phyloP scores from a whole-genome alignment of 176 grass and related monocot genomes.

The Saccharum spontaneum region DNA sequence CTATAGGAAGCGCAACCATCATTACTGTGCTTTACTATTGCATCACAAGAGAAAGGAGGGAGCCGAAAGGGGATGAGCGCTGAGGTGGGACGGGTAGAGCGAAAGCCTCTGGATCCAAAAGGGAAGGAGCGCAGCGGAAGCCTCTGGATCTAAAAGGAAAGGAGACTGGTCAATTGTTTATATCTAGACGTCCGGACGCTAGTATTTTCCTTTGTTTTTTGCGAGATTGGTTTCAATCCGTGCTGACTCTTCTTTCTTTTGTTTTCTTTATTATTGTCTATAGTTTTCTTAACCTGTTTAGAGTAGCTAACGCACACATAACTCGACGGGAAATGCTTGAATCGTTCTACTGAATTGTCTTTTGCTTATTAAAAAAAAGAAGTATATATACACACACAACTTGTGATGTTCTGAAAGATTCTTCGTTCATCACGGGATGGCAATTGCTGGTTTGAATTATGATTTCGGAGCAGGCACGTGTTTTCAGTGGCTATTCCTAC shows the following conservation, averaged over 20 bases:
- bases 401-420: background rate
- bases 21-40: too few species aligned
- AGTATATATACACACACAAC: background rate
- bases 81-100: too few species aligned
- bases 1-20: too few species aligned
- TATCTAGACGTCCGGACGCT: too few species aligned
- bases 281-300: background rate
- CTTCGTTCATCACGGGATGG: background rate
- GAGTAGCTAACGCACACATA: background rate
- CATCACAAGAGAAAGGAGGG: too few species aligned
- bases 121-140: too few species aligned
- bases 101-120: too few species aligned
- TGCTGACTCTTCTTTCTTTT: background rate
- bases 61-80: too few species aligned
- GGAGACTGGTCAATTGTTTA: too few species aligned
- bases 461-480: background rate
- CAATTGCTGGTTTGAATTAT: background rate
- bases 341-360: background rate
- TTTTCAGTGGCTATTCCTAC: background rate
- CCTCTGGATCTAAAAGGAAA: too few species aligned
- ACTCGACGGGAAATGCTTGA: background rate
- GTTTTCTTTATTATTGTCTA: too few species aligned
- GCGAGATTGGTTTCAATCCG: background rate
- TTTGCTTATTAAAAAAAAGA: background rate
- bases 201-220: background rate